phyloP scores from a whole-genome alignment of 345 rosid genomes.

The Diplotaxis tenuifolia region DNA sequence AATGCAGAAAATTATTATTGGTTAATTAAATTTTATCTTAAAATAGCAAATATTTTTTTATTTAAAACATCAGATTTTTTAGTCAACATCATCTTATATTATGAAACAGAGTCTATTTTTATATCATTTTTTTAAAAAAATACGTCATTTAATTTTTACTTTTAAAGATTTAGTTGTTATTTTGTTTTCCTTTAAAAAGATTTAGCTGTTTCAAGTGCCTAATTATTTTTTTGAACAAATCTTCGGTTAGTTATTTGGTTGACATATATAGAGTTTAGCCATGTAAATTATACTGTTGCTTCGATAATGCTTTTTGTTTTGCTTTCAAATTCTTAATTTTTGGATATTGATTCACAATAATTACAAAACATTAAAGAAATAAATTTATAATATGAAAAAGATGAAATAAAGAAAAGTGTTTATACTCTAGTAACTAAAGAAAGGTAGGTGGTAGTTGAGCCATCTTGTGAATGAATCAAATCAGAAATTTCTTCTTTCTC shows the following conservation, averaged over 20 bases:
- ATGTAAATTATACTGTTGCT: neutral
- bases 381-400: neutral
- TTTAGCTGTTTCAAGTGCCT: neutral
- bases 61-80: too few relatives aligned
- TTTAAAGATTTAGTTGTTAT: too few relatives aligned
- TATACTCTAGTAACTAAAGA: conserved; percentile 7
- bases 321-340: neutral
- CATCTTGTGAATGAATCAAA: conserved; percentile 35
- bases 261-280: too few relatives aligned
- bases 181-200: too few relatives aligned
- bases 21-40: too few relatives aligned
- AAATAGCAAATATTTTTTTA: too few relatives aligned
- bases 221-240: neutral
- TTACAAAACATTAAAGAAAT: neutral
- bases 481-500: neutral
- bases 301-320: neutral
- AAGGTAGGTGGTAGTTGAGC: conserved; percentile 79
- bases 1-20: too few relatives aligned
- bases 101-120: too few relatives aligned
- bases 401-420: conserved; percentile 26
- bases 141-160: too few relatives aligned
- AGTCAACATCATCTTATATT: too few relatives aligned
- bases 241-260: too few relatives aligned
- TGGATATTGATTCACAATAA: neutral
- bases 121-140: too few relatives aligned